These are phyloP conservation scores for Syncephalastrum monosporum DNA, from an alignment of 371 early-diverging fungal species.

Conservation along the genomic window DNA sequence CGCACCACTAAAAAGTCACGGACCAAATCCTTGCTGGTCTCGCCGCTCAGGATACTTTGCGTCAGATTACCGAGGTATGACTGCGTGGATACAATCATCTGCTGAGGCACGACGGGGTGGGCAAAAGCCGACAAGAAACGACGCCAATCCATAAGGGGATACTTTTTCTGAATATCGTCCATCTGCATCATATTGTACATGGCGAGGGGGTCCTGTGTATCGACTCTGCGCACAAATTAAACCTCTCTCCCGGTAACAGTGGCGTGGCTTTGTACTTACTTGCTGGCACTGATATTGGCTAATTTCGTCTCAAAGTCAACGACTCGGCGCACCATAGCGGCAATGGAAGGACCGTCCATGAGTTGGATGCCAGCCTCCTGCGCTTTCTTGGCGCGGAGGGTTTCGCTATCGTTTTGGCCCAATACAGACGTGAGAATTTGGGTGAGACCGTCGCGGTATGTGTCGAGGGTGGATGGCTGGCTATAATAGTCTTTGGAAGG, in stretches of 20 bases:
- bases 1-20: constrained; percentile 14
- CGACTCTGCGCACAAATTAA: constrained; percentile 28
- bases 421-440: constrained; percentile 19
- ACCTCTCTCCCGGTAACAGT: not conserved
- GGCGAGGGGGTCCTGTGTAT: constrained; percentile 45
- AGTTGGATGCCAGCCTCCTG: constrained; percentile 3
- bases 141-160: constrained; percentile 28
- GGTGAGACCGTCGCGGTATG: constrained; percentile 37
- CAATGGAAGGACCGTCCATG: constrained; percentile 17
- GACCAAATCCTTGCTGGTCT: constrained; percentile 7
- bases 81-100: constrained; percentile 9
- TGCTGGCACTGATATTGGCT: constrained; percentile 25
- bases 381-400: constrained; percentile 5
- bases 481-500: constrained; percentile 64
- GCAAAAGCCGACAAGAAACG: constrained; percentile 1
- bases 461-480: constrained; percentile 25
- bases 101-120: constrained; percentile 1
- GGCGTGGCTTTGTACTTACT: constrained; percentile 5
- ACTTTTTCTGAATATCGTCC: constrained; percentile 28
- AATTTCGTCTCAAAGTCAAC: constrained; percentile 51
- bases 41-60: not conserved
- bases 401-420: constrained; percentile 4
- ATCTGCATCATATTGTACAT: constrained; percentile 52
- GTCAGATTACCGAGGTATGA: constrained; percentile 17
- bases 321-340: constrained; percentile 28